Base-by-base conservation (phyloP, 139 green algal genomes). In the Chlamydomonas sphaeroides region DNA sequence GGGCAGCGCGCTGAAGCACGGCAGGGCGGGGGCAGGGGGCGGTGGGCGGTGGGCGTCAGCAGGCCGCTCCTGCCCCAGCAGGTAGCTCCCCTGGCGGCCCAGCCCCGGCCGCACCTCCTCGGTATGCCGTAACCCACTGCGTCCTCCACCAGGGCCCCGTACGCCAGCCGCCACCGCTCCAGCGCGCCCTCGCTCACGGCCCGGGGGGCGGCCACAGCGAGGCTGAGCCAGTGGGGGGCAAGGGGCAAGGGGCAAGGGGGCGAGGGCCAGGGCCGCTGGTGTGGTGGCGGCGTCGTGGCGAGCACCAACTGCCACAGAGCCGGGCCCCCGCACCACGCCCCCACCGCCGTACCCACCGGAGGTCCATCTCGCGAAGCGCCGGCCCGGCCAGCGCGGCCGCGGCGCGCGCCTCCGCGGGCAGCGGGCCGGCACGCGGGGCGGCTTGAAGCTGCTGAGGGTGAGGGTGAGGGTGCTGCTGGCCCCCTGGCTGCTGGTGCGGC, bases 141-240 rank as follows among this genome's bases (percentile, higher is more conserved):
- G 26, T 83, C 77, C 15, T 74, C 63, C 23, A 63, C 35, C 48
- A 75, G 36, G 18, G 33, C 48, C 3, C 28, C 15, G 77, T 75
- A 83, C 33, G 77, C 68, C 11, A 56, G 17, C 32, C 63, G 38
- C 77, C 77, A 83, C 14, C 77, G 63, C 62, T 83, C 77, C 45
- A 83, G 77, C 42, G 39, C 35, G 30, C 5, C 11, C 42, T 45
- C 56, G 25, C n/a, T 71, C 38, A 71, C 57, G 66, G 38, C 20
- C 10, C 10, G 5, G 35, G 14, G 36, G 30, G 28, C n/a, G 30
- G 39, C 61, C 10, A 39, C 18, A 26, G 30, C 4, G 17, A 38
- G 25, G 42, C 18, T 25, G 41, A 33, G 23, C 21, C 68, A 51
- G 48, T 56, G 21, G 49, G 49, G 25, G n/a, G n/a, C 21, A 23